Evolutionary conservation across 129 eudicot species (phyloP), one percentile per base, ranked within the genome.

Genomic region (Logfia minima): DNA sequence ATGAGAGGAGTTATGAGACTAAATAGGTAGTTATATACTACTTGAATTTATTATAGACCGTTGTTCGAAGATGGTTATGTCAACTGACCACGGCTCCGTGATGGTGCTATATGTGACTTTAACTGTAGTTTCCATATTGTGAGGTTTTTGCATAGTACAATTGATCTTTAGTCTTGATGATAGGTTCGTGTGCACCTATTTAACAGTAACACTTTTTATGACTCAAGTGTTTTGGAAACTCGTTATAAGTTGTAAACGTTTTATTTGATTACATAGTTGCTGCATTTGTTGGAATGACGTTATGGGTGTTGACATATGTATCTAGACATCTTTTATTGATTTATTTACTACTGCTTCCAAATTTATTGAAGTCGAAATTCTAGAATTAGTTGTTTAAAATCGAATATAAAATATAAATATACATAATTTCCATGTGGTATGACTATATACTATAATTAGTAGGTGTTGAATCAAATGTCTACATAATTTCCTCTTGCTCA

Each of bases 181-280:
- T 43, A 28, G 79, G 69, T 63, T 45, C 62, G 45, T 63, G 62
- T 63, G 71, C 60, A 39, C 14, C 26, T 77, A 29, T 77, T n/a
- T 64, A 28, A 11, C 23, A 45, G 51, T 6, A 64, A 23, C 16
- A 11, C 66, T 35, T 51, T 67, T 9, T 11, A 3, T 43, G 28
- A 28, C 13, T 28, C 11, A 13, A 29, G 23, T 19, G 58, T 16
- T 68, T 18, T 9, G 28, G 61, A 29, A 58, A 56, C 48, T 37
- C 60, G 37, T 77, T 41, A 56, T 68, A 17, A 13, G 75, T 39
- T 77, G 74, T 52, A 35, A 52, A 48, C 9, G 48, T 23, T 65
- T 4, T 70, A 70, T n/a, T 10, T 34, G 13, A 19, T 78, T 70
- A 21, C 32, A 35, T 52, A 59, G 14, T 45, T 45, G 18, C 53